Base-by-base conservation (phyloP, 495 filamentous ascomycete species). In the Penicillium coprophilum region DNA sequence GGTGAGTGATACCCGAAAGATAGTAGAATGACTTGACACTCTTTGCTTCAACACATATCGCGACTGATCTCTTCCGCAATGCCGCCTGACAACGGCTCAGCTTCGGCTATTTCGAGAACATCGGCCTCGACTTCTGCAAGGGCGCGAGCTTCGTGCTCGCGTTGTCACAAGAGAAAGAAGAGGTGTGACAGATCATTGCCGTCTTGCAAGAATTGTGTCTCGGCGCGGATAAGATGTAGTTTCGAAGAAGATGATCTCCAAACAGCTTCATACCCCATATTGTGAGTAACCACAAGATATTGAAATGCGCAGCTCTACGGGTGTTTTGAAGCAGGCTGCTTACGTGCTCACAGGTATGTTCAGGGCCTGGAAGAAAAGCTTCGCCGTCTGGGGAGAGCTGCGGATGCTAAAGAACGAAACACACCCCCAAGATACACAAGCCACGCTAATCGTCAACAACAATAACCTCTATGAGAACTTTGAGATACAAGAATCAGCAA, bases 131-230 rank as follows among this genome's bases (percentile, higher is more conserved):
- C 17, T 17, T 17, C 39, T 20, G 62, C 58, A 13, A 43, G 55
- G 23, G 59, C 62, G 17, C 54, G 60, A 32, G 58, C 44, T 39
- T 75, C 72, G 24, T 75, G 72, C 54, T 66, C 67, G 21, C 59
- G 72, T 13, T 75, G 72, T 38, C 67, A 75, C 55, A 65, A 64
- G 31, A 44, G 72, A 9, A 75, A 75, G 56, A 75, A 75, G 57
- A 68, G 70, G 21, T 75, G 72, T 46, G 69, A 75, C 53, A 70
- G 65, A 31, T 52, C 53, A 3, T 51, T 75, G 3, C 72, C 72
- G 0, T 61, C 71, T 46, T 75, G 72, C 36, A 59, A 66, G 13
- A 67, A 66, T 11, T 75, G 72, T 58, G 52, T 50, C 19, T 62
- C 58, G 31, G 72, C 72, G 5, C 62, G 68, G 50, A 58, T 72